phyloP scores from a whole-genome alignment of 495 filamentous ascomycete species.

The Penicillium longicatenatum region DNA sequence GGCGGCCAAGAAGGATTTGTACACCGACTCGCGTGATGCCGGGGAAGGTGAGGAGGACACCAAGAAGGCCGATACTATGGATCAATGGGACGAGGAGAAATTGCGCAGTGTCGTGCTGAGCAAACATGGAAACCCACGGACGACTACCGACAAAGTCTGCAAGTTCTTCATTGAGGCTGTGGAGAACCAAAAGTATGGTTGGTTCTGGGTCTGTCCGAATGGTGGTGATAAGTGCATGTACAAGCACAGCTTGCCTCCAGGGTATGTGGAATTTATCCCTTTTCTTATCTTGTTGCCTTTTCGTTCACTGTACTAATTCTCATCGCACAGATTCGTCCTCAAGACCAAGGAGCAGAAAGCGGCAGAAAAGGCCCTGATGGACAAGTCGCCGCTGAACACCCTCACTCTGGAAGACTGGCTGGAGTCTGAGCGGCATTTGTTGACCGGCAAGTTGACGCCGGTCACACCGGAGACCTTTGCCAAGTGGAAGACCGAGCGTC shows the following conservation, averaged over 20 bases:
- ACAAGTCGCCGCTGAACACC: conserved; percentile 93
- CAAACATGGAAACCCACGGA: conserved; percentile 96
- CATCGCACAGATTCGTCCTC: conserved; percentile 72
- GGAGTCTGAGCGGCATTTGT: conserved; percentile 90
- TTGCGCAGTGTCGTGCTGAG: conserved; percentile 84
- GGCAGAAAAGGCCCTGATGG: conserved; percentile 94
- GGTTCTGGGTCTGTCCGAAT: conserved; percentile 99
- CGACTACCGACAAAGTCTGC: conserved; percentile 98
- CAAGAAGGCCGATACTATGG: conserved; percentile 91
- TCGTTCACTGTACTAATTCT: not conserved
- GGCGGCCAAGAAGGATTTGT: conserved; percentile 86
- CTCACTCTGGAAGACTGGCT: conserved; percentile 97
- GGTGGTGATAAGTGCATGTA: conserved; percentile 99
- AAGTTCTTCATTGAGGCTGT: conserved; percentile 98
- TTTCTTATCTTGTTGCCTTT: not conserved
- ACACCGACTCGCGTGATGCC: conserved; percentile 79
- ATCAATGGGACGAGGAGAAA: conserved; percentile 97
- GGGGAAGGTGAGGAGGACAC: conserved; percentile 66
- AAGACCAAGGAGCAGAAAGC: conserved; percentile 98
- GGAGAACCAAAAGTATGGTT: conserved; percentile 97
- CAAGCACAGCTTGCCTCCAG: conserved; percentile 89
- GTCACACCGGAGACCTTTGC: conserved; percentile 91
- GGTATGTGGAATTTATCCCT: conserved; percentile 57
- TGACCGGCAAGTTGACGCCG: conserved; percentile 86
- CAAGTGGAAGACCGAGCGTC: conserved; percentile 90